phyloP scores from a whole-genome alignment of 768 basidiomycete genomes.

The Tulasnella sp. region DNA sequence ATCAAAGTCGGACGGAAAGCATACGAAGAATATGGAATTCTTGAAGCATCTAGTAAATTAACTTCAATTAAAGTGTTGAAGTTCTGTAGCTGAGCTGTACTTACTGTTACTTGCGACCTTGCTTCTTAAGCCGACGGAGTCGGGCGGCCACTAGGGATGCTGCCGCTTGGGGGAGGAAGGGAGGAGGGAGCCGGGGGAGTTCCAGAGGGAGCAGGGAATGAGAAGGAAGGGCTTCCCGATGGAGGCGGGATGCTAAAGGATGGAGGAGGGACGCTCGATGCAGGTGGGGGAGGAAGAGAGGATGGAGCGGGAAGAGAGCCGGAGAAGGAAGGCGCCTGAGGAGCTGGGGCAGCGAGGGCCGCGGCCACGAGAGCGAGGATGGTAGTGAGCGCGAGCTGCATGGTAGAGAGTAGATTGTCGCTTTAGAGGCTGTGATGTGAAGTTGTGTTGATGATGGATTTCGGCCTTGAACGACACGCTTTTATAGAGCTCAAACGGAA shows the following conservation, averaged over 20 bases:
- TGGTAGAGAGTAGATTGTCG: not conserved
- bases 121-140: not conserved
- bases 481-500: not conserved
- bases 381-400: not conserved
- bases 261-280: not conserved
- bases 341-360: not conserved
- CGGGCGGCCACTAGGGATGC: not conserved
- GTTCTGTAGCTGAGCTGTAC: not conserved
- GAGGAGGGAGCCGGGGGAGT: not conserved
- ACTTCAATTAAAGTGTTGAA: not conserved
- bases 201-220: not conserved
- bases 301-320: not conserved
- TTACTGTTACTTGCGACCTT: not conserved
- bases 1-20: not conserved
- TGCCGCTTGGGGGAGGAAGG: not conserved
- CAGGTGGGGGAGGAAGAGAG: not conserved
- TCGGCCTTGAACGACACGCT: not conserved
- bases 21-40: not conserved
- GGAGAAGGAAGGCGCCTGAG: not conserved
- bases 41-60: not conserved
- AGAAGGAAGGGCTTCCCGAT: not conserved
- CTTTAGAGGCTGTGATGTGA: not conserved
- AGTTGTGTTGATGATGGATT: not conserved
- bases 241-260: not conserved
- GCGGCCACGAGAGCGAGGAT: not conserved